These are phyloP conservation scores for Diaporthe citri DNA, from an alignment of 2,329 filamentous ascomycete genomes.

Conservation along the genomic window DNA sequence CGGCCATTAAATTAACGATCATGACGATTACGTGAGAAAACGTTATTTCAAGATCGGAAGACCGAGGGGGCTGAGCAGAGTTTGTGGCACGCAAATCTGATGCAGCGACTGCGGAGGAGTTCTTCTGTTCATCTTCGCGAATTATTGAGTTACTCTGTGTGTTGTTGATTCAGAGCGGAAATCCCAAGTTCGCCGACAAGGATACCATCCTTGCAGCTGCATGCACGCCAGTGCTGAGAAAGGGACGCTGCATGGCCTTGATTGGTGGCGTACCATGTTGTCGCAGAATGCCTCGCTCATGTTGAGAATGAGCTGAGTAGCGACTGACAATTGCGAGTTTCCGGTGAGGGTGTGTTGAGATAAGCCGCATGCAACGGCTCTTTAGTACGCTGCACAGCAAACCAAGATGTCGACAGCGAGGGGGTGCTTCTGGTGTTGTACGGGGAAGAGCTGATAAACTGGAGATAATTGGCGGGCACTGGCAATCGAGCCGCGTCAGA, in stretches of 20 bases:
- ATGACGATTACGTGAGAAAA: conserved; percentile 8
- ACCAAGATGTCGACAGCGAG: background rate
- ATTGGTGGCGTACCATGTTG: conserved; percentile 27
- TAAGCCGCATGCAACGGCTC: conserved; percentile 18
- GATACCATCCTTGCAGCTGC: conserved; percentile 34
- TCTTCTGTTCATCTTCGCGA: background rate
- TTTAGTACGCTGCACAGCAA: background rate
- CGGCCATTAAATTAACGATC: background rate
- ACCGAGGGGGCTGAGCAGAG: conserved; percentile 7
- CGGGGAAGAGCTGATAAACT: background rate
- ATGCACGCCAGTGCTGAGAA: conserved; percentile 4
- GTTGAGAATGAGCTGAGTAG: conserved; percentile 17
- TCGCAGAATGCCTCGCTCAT: conserved; percentile 30
- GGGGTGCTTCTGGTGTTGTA: background rate
- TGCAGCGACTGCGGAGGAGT: conserved; percentile 2
- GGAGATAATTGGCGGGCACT: conserved; percentile 20
- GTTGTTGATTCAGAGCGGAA: background rate
- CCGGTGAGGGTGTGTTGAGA: background rate
- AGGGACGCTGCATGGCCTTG: conserved; percentile 22
- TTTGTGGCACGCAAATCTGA: background rate
- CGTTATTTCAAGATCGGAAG: conserved; percentile 19
- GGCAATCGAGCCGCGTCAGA: background rate
- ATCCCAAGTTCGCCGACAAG: conserved; percentile 30
- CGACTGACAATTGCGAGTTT: background rate
- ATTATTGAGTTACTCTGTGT: background rate